phyloP scores from a whole-genome alignment of 306 rosid genomes.

The Vachellia collinsii region DNA sequence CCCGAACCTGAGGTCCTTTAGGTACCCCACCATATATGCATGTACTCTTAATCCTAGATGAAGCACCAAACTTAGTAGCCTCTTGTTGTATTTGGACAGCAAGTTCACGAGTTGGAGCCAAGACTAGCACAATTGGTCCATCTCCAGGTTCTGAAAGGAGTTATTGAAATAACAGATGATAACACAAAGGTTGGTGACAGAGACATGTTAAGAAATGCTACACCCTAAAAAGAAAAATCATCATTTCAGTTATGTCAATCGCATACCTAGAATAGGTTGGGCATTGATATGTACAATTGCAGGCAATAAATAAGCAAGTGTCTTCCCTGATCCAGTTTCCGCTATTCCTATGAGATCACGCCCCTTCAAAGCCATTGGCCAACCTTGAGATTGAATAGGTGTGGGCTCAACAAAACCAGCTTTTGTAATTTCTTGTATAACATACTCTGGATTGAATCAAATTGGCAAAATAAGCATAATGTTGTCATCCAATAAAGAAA shows the following conservation, averaged over 20 bases:
- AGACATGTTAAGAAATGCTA: constrained; percentile 3
- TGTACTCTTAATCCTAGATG: constrained; percentile 93
- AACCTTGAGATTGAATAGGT: constrained; percentile 98
- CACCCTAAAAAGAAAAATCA: constrained; percentile 10
- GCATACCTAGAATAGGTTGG: constrained; percentile 85
- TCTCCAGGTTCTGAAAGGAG: constrained; percentile 82
- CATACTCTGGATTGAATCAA: constrained; percentile 66
- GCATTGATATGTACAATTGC: constrained; percentile 99
- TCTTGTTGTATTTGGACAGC: constrained; percentile 98
- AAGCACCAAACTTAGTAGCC: constrained; percentile 93
- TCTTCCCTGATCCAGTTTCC: constrained; percentile 99
- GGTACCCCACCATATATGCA: constrained; percentile 99
- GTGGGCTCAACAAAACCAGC: constrained; percentile 98
- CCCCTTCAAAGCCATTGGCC: constrained; percentile 99
- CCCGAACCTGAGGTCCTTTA: constrained; percentile 99
- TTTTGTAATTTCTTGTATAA: constrained; percentile 77
- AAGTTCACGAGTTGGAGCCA: constrained; percentile 98
- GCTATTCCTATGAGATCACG: constrained; percentile 98
- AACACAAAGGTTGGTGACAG: constrained; percentile 14
- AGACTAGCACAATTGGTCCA: constrained; percentile 94
- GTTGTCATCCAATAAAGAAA: constrained; percentile 15
- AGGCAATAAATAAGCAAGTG: constrained; percentile 93
- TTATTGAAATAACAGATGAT: constrained; percentile 7
- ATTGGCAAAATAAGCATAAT: constrained; percentile 27
- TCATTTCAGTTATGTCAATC: constrained; percentile 21